Base-by-base conservation (phyloP, 371 early-diverging fungal species). In the Rhizopus arrhizus region DNA sequence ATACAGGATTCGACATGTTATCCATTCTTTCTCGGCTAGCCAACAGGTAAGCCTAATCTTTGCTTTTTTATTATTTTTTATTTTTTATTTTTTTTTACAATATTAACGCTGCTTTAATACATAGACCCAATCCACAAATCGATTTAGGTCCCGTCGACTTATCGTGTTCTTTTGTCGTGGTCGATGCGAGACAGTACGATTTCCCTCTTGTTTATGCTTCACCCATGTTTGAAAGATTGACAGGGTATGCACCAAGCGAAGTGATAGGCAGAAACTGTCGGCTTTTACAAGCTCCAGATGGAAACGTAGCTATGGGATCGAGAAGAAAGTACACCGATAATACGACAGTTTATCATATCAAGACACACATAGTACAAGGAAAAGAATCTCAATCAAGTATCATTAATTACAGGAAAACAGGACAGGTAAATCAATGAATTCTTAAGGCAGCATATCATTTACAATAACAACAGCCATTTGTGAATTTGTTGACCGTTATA, bases 191-290 rank as follows among this genome's bases (percentile, higher is more conserved):
- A 22, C 73, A 69, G 49, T 73, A 69, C 35, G 78, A 78, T 56
- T 66, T 64, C 15, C 82, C 83, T 0, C 72, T 89, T 33, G 75
- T 88, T 29, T 88, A 87, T 57, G 80, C 70, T 10, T 79, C 77
- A 41, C 81, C 84, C 16, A 77, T 81, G 33, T 88, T 88, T 68
- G 75, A 80, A 49, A 64, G 64, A 67, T 56, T 89, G 41, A 88
- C 90, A 2, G 88, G 85, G 0, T 89, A 86, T 57, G 40, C 66
- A 5, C 62, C 65, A 6, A 54, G 32, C 28, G 88, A 89, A 61
- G 73, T 78, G 32, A 51, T 89, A 2, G 85, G 86, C n/a, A 62
- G 75, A 15, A 88, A 87, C 54, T 89, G 90, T 69, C 74, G 90
- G 6, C 88, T 89, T 48, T 59, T 89, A 49, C 90, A 83, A 56